Percentiles rank a stretch among this genome's conserved stretches.
phyloP scores from a whole-genome alignment of 225 moss, liverwort and hornwort genomes.

The Takakia lepidozioides region DNA sequence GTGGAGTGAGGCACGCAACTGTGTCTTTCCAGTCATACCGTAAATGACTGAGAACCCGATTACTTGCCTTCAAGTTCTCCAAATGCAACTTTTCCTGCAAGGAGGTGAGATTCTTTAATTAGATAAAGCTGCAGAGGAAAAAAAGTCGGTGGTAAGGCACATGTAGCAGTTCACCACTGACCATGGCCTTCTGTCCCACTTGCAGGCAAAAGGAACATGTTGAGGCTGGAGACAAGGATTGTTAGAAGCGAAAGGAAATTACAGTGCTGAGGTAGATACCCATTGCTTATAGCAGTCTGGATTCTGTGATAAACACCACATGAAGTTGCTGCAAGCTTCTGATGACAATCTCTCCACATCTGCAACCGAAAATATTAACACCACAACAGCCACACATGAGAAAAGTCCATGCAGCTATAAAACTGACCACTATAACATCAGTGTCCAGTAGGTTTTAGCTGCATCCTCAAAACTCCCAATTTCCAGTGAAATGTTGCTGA shows the following conservation, averaged over 20 bases:
- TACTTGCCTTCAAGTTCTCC: constrained; percentile 76
- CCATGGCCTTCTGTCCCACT: no score
- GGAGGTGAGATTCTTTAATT: not conserved
- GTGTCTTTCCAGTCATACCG: constrained; percentile 70
- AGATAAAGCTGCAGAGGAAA: no score
- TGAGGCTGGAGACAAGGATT: no score
- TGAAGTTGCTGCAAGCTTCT: constrained; percentile 72
- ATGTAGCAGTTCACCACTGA: no score
- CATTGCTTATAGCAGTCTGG: constrained; percentile 78
- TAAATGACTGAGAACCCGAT: constrained; percentile 47
- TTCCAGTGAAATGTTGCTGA: no score
- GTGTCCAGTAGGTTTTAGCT: no score
- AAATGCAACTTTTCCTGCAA: constrained; percentile 78
- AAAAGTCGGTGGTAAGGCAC: no score
- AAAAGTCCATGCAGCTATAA: no score
- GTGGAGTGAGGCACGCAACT: constrained; percentile 36
- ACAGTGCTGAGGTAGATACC: constrained; percentile 34
- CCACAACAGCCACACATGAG: no score
- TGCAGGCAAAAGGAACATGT: no score
- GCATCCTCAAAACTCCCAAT: no score
- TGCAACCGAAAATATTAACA: constrained; percentile 19
- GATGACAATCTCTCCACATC: constrained; percentile 51
- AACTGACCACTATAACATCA: not conserved
- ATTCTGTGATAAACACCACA: constrained; percentile 85
- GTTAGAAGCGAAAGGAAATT: no score